Percentiles rank a stretch among this genome's conserved stretches.
These are phyloP conservation scores for Colletotrichum coccodes DNA, from an alignment of 2,329 filamentous ascomycete species.

Conservation along the genomic window DNA sequence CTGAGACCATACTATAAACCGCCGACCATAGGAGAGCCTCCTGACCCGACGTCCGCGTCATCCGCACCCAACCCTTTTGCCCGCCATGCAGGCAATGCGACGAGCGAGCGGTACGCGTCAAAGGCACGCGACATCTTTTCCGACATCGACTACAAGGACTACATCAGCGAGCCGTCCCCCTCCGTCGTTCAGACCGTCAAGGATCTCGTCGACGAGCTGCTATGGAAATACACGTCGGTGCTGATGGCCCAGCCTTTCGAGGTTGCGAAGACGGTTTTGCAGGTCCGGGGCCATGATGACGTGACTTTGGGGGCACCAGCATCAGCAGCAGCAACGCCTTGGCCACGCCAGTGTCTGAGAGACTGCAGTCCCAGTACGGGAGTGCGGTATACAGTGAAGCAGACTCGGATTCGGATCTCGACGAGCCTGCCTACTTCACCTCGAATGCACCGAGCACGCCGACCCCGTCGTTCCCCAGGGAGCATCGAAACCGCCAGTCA, in stretches of 20 bases:
- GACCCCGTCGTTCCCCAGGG: conserved; percentile 50
- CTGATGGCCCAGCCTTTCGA: conserved; percentile 96
- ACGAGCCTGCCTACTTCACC: conserved; percentile 88
- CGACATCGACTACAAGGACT: conserved; percentile 92
- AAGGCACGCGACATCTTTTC: conserved; percentile 87
- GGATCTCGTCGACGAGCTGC: conserved; percentile 81
- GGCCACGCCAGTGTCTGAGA: conserved; percentile 40
- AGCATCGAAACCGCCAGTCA: conserved; percentile 42
- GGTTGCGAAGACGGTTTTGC: conserved; percentile 92
- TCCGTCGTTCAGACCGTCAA: conserved; percentile 80
- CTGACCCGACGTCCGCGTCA: conserved; percentile 46
- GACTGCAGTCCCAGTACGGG: conserved; percentile 43
- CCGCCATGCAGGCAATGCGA: conserved; percentile 50
- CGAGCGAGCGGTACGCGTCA: conserved; percentile 56
- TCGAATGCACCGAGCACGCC: conserved; percentile 69
- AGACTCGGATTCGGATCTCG: conserved; percentile 76
- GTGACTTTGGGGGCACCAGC: conserved; percentile 35
- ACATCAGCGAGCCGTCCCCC: conserved; percentile 80
- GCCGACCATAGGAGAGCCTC: conserved; percentile 62
- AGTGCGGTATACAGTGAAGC: conserved; percentile 49
- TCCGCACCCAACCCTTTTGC: conserved; percentile 58
- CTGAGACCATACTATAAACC: conserved; percentile 77
- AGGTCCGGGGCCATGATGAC: conserved; percentile 72
- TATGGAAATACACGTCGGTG: conserved; percentile 93
- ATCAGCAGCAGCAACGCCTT: conserved; percentile 37